Percentiles rank a stretch among this genome's conserved stretches.
These are phyloP conservation scores for Leptodermis oblonga DNA, from an alignment of 257 asterid species.

Conservation along the genomic window DNA sequence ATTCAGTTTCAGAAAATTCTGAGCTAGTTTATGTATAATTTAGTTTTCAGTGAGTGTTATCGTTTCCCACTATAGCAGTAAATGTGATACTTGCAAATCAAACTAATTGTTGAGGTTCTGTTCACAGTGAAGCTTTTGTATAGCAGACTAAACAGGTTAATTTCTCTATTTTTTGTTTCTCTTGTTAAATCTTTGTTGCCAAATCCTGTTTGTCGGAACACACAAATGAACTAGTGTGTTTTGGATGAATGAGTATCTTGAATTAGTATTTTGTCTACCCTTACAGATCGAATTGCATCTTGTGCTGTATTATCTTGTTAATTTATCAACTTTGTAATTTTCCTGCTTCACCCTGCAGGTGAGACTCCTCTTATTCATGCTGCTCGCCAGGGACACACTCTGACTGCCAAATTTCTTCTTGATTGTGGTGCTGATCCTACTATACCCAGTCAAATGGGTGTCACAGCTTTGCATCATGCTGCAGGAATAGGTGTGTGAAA, in stretches of 20 bases:
- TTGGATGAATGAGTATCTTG: background rate
- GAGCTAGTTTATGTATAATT: background rate
- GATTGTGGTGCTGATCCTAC: constrained; percentile 80
- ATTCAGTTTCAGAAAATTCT: background rate
- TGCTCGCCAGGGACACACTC: constrained; percentile 82
- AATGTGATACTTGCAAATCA: background rate
- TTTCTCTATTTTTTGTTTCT: background rate
- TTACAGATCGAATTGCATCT: background rate
- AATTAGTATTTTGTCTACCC: background rate
- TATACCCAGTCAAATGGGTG: constrained; percentile 77
- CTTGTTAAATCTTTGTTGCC: background rate
- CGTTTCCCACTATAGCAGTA: background rate
- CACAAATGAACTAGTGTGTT: background rate
- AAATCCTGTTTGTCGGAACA: background rate
- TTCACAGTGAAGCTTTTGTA: background rate
- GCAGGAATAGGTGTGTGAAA: constrained; percentile 66
- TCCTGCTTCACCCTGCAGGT: constrained; percentile 35
- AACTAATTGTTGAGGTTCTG: background rate
- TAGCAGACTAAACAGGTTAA: background rate
- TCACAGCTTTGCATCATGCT: constrained; percentile 82
- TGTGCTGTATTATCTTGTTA: background rate
- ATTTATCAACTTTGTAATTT: background rate
- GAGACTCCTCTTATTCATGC: constrained; percentile 92
- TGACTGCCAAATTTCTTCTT: constrained; percentile 66
- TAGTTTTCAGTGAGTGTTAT: background rate